Percentiles rank a stretch among this genome's conserved stretches.
These are phyloP conservation scores for Camellia granthamiana DNA, from an alignment of 148 eudicot species.

Conservation along the genomic window DNA sequence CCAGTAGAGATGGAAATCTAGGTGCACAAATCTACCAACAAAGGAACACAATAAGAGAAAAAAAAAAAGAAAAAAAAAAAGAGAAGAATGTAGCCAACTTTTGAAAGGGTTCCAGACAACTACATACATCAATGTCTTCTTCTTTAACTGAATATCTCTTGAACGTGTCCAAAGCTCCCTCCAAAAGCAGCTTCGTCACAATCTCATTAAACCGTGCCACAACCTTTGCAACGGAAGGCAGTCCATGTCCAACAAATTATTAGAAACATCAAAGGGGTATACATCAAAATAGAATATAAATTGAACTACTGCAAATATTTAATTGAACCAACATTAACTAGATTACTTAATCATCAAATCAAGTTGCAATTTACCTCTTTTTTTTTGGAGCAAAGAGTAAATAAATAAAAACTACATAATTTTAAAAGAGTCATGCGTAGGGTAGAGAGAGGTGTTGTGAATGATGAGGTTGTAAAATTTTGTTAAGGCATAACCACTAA, in stretches of 20 bases:
- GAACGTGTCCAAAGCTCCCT: conserved; percentile 93
- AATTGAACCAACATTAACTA: not conserved
- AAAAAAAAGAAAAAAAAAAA: not conserved
- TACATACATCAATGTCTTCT: conserved; percentile 83
- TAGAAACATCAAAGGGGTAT: not conserved
- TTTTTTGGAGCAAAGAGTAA: not conserved
- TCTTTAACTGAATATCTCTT: conserved; percentile 71
- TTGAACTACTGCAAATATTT: not conserved
- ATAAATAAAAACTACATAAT: not conserved
- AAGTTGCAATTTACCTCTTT: not conserved
- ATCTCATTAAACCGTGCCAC: conserved; percentile 96
- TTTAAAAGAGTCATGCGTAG: not conserved
- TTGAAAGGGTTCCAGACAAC: not conserved
- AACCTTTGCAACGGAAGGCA: conserved; percentile 47
- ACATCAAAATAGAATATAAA: not conserved
- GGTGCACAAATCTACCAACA: not conserved
- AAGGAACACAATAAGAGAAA: conserved; percentile 3
- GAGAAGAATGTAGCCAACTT: not conserved
- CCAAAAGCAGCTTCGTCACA: conserved; percentile 77
- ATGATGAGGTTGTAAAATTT: too few relatives aligned
- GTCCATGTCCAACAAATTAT: not conserved
- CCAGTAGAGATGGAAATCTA: not conserved
- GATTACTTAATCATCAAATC: not conserved
- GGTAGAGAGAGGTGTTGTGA: not conserved
- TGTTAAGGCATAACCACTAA: not conserved